These are phyloP conservation scores for Phtheirospermum japonicum DNA, from an alignment of 257 asterid species.

Conservation along the genomic window DNA sequence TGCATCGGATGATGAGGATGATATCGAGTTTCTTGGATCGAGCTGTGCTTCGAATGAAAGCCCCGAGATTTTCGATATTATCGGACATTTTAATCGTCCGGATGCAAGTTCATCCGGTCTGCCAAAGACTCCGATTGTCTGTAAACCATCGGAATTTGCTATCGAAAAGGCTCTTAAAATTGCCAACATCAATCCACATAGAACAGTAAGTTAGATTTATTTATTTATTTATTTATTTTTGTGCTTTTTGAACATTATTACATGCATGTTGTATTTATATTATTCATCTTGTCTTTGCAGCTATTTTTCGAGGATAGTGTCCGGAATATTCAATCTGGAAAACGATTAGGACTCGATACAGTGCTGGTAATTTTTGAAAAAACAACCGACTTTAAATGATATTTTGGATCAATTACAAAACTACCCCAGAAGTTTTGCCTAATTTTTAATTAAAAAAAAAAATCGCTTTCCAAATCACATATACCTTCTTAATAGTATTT, in stretches of 20 bases:
- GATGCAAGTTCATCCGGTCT: constrained; percentile 41
- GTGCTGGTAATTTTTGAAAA: constrained; percentile 52
- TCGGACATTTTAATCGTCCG: constrained; percentile 66
- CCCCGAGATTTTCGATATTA: constrained; percentile 64
- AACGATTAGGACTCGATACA: constrained; percentile 74
- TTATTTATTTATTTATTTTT: too few relatives aligned
- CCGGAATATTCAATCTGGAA: constrained; percentile 80
- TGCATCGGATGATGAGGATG: constrained; percentile 89
- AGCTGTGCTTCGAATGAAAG: constrained; percentile 11
- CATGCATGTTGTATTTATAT: background rate
- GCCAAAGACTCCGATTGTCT: constrained; percentile 84
- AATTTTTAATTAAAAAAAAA: too few relatives aligned
- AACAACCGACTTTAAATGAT: too few relatives aligned
- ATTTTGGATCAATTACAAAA: too few relatives aligned
- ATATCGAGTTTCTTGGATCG: constrained; percentile 58
- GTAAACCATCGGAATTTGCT: constrained; percentile 85
- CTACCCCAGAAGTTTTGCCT: too few relatives aligned
- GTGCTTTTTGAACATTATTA: background rate
- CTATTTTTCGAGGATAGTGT: constrained; percentile 90
- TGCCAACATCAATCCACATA: constrained; percentile 71
- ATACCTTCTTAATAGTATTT: too few relatives aligned
- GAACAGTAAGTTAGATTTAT: constrained; percentile 55
- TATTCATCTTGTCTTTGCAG: constrained; percentile 36
- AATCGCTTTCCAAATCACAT: too few relatives aligned
- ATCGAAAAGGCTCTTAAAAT: constrained; percentile 73